These are phyloP conservation scores for Didymella keratinophila DNA, from an alignment of 2,329 filamentous ascomycete species.

Conservation along the genomic window DNA sequence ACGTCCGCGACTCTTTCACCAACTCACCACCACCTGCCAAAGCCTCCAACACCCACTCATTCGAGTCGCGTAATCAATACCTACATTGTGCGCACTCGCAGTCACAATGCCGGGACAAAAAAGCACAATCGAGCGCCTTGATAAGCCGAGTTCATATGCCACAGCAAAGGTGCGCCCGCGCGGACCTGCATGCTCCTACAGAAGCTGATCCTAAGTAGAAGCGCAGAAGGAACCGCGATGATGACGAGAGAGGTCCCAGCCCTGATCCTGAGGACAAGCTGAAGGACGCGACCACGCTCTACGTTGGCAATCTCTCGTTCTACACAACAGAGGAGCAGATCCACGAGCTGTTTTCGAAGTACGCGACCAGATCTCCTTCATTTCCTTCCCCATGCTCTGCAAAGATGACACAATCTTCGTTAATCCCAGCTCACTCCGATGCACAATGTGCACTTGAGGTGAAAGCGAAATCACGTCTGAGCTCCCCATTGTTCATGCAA, in stretches of 20 bases:
- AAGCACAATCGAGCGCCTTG: slow-evolving; percentile 92
- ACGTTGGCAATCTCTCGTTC: slow-evolving; percentile 97
- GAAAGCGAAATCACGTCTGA: slow-evolving; percentile 75
- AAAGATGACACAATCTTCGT: slow-evolving; percentile 84
- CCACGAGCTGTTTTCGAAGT: slow-evolving; percentile 91
- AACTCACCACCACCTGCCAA: not conserved
- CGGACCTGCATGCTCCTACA: not conserved
- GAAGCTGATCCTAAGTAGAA: slow-evolving; percentile 60
- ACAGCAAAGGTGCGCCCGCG: slow-evolving; percentile 70
- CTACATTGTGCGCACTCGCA: not conserved
- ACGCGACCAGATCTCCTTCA: not conserved
- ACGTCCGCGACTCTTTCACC: slow-evolving; percentile 3
- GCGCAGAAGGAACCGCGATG: slow-evolving; percentile 73
- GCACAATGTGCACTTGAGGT: slow-evolving; percentile 83
- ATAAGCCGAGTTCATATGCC: slow-evolving; percentile 95
- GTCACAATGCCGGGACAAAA: slow-evolving; percentile 45
- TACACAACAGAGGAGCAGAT: slow-evolving; percentile 99
- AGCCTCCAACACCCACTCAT: not conserved
- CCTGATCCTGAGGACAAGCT: slow-evolving; percentile 78
- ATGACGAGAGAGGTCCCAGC: slow-evolving; percentile 61
- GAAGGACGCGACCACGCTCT: slow-evolving; percentile 89
- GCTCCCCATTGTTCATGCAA: slow-evolving; percentile 23
- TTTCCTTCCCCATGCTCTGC: slow-evolving; percentile 11
- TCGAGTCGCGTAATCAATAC: slow-evolving; percentile 8
- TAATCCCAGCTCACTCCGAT: slow-evolving; percentile 99